Evolutionary conservation across 2,329 filamentous ascomycete species (phyloP).

Genomic region (Colletotrichum trifolii): DNA sequence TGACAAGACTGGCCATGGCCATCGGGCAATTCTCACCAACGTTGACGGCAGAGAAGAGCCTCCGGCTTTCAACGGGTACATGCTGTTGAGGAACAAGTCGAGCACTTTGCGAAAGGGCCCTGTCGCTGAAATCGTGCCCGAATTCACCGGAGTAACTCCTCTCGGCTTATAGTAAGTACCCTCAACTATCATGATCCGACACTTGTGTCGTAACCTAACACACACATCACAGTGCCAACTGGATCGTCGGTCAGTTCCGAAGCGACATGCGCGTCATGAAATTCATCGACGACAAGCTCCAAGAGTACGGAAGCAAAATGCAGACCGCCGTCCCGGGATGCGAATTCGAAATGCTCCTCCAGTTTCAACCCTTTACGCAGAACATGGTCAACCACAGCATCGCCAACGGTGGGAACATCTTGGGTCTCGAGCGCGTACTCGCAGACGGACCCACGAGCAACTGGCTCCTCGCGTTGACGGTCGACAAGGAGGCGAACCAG

Average conservation of each 20-base stretch:
- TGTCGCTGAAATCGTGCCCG: constrained; percentile 43
- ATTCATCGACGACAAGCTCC: constrained; percentile 45
- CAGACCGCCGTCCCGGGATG: constrained; percentile 41
- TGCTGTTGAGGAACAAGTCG: constrained; percentile 38
- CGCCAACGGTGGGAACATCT: constrained; percentile 44
- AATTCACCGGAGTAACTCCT: constrained; percentile 47
- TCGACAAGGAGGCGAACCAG: constrained; percentile 49
- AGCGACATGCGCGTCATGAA: constrained; percentile 45
- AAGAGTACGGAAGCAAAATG: constrained; percentile 43
- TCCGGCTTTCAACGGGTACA: constrained; percentile 41
- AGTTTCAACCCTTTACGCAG: constrained; percentile 45
- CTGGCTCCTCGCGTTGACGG: constrained; percentile 53
- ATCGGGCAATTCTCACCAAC: constrained; percentile 43
- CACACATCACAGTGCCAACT: constrained; percentile 40
- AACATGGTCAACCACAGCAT: constrained; percentile 41
- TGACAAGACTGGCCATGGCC: constrained; percentile 28
- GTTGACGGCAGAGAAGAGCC: constrained; percentile 39
- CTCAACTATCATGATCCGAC: neutral
- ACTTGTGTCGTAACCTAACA: neutral
- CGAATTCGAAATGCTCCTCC: constrained; percentile 36
- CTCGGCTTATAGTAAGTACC: constrained; percentile 40
- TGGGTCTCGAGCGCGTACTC: constrained; percentile 48
- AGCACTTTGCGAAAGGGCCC: constrained; percentile 40
- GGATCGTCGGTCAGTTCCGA: constrained; percentile 46
- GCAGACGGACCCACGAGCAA: constrained; percentile 48